Evolutionary conservation across 148 eudicot species (phyloP).

Genomic region (Spergularia marina): DNA sequence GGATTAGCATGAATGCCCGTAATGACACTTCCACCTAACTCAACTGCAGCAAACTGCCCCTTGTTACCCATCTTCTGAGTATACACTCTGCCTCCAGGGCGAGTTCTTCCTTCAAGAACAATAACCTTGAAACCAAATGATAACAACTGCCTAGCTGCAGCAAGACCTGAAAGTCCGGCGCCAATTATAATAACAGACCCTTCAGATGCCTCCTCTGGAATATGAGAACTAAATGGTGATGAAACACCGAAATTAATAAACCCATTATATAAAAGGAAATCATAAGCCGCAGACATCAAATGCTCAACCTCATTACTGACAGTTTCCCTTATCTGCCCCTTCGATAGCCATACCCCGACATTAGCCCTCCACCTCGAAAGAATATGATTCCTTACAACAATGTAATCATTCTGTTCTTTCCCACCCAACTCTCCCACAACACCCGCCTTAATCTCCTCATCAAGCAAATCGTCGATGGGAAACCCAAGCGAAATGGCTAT

Average conservation of each 20-base stretch:
- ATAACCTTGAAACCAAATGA: conserved; percentile 80
- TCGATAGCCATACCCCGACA: conserved; percentile 68
- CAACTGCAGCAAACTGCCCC: conserved; percentile 65
- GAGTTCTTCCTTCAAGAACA: conserved; percentile 82
- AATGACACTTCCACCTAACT: conserved; percentile 91
- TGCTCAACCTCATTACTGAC: conserved; percentile 73
- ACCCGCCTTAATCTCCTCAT: conserved; percentile 79
- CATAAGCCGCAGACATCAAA: conserved; percentile 72
- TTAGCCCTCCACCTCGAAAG: conserved; percentile 84
- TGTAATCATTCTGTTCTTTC: conserved; percentile 86
- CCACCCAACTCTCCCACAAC: conserved; percentile 73
- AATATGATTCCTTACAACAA: conserved; percentile 91
- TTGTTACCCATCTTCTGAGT: conserved; percentile 73
- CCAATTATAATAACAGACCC: conserved; percentile 86
- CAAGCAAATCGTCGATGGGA: conserved; percentile 77
- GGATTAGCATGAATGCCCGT: conserved; percentile 97
- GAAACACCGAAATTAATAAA: conserved; percentile 89
- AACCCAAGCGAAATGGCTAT: conserved; percentile 85
- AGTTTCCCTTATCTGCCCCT: conserved; percentile 74
- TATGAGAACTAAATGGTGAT: conserved; percentile 46
- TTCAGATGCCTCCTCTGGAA: conserved; percentile 62
- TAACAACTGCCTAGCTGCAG: conserved; percentile 90
- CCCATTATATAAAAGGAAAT: conserved; percentile 77
- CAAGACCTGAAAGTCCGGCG: conserved; percentile 90
- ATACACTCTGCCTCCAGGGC: conserved; percentile 92